Evolutionary conservation across 1,284 basidiomycete genomes (phyloP), one percentile per base, ranked within the genome.

Genomic region (Inonotus hispidus): DNA sequence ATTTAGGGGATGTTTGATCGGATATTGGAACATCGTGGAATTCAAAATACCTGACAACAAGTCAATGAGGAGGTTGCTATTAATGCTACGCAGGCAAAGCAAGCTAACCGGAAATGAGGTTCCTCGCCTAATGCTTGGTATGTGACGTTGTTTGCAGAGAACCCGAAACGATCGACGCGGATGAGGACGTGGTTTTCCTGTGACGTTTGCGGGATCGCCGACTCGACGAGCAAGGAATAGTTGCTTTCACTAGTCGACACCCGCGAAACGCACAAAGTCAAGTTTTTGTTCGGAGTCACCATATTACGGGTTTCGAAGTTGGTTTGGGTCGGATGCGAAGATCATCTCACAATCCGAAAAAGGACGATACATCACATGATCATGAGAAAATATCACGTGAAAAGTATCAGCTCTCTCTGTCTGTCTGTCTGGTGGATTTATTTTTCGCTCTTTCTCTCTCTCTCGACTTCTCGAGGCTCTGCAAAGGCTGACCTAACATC

Each of bases 91-190:
- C n/a, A n/a, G n/a, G n/a, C n/a, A n/a, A 32, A 32, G 32, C 32
- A 32, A 32, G n/a, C 74, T 39, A 57, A 84, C 84, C 80, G 73
- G 63, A 85, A 87, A 66, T 84, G 82, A 8, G 84, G 77, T 58
- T 79, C 77, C 63, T 87, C 84, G 23, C 85, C 85, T 4, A 87
- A 73, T 5, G 69, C 66, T 43, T 72, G 70, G 53, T 72, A 73
- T 5, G 71, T 71, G 52, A 72, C 57, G 66, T 87, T 87, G 68
- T 87, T 87, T 39, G 84, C 77, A 21, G 83, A 84, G 68, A 82
- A 87, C 1, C 84, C 84, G 67, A 87, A 86, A 16, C 79, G 77
- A 59, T 86, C 83, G 3, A 87, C 79, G 55, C 74, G 74, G 60
- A 87, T 74, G 29, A 87, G 68, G 37, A 87, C 74, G 62, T 83